Base-by-base conservation (phyloP, 1,284 basidiomycete genomes). In the Microbotryomycetes sp. region DNA sequence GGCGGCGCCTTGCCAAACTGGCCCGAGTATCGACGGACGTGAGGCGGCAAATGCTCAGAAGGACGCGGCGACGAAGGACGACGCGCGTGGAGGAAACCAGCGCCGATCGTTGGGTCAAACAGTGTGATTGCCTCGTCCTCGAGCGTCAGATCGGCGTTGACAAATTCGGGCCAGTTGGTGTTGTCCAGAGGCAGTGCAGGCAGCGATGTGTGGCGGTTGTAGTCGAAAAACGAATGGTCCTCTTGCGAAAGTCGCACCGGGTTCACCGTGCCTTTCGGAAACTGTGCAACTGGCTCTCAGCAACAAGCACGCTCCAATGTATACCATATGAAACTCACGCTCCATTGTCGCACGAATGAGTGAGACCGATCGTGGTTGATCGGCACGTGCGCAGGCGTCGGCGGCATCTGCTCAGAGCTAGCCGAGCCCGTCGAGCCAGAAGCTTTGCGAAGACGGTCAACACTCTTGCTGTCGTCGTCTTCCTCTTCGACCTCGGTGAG, bases 401-500 rank as follows among this genome's bases (percentile, higher is more conserved):
- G 45, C 3, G 67, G 67, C 60, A 64, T 61, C 15, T 48, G 52
- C 3, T 66, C 64, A 51, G 61, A 64, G 53, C 46, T 52, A n/a
- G 29, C 50, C 7, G 50, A 52, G 47, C 45, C 47, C 3, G 64
- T 59, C 50, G 60, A 62, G 1, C 55, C 50, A 11, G 64, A 41
- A 9, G 18, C 35, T 41, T 52, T n/a, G 54, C 56, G 61, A 56
- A 23, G 29, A 11, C 35, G 9, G 18, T 41, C 35, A 41, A 9
- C 35, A 41, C 18, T 50, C 21, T 56, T 46, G 4, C 54, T 59
- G 15, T 62, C 63, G 21, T 61, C 61, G n/a, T 70, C 70, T 46
- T 72, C 71, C 55, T 72, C 71, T 6, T 72, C 71, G 58, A 71
- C 71, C 50, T 72, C 71, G 24, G 67, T 66, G 18, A 72, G 65